Evolutionary conservation across 768 basidiomycete species (phyloP).

Genomic region (Amyloporia xantha): DNA sequence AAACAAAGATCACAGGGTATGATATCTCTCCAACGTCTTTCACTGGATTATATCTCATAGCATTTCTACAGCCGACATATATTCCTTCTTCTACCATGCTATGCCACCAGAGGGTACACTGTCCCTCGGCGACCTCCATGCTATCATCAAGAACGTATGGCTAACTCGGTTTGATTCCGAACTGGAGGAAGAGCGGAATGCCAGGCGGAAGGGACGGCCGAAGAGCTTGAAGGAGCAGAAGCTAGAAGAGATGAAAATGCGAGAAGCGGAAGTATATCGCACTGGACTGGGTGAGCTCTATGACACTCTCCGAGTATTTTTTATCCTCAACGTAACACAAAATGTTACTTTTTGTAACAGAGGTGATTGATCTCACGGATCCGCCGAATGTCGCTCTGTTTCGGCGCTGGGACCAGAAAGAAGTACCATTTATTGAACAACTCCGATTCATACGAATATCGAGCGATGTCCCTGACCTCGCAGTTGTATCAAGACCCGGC

Average conservation of each 20-base stretch:
- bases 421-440: conserved; percentile 60
- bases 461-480: conserved; percentile 40
- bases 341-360: conserved; percentile 23
- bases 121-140: conserved; percentile 60
- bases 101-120: conserved; percentile 54
- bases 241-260: conserved; percentile 62
- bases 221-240: conserved; percentile 62
- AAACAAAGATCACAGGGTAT: conserved; percentile 51
- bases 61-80: conserved; percentile 49
- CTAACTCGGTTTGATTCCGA: conserved; percentile 64
- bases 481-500: conserved; percentile 54
- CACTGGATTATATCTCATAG: background rate
- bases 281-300: conserved; percentile 67
- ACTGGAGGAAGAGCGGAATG: conserved; percentile 50
- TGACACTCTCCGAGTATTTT: background rate
- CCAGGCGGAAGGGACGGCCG: conserved; percentile 67
- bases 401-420: conserved; percentile 73
- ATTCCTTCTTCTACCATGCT: conserved; percentile 70
- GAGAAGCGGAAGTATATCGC: conserved; percentile 67
- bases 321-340: conserved; percentile 1
- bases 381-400: conserved; percentile 62
- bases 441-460: conserved; percentile 75
- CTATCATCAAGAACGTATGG: conserved; percentile 62
- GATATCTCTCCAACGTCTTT: background rate
- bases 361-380: conserved; percentile 76